Evolutionary conservation across 1,284 basidiomycete species (phyloP), one percentile per base, ranked within the genome.

Genomic region (Tremellales sp.): DNA sequence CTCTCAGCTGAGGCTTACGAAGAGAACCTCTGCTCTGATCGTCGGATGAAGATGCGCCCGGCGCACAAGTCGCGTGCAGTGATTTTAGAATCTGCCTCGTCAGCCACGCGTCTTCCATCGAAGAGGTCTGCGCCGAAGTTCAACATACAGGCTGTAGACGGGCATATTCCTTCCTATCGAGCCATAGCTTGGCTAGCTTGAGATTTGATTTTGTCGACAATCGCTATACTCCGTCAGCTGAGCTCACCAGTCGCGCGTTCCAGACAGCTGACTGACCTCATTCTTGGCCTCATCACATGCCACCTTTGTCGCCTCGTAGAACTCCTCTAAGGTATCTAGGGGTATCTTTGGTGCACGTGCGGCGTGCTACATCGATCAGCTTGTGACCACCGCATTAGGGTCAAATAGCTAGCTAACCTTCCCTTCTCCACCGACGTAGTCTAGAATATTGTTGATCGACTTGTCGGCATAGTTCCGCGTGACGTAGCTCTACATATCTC

Each of bases 401-500:
- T 42, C 19, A 17, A 21, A 17, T 17, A 2, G 17, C n/a, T 17
- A 24, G 41, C 84, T 82, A 67, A 89, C 91, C 46, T 89, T 89
- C 26, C 77, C 76, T 56, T 91, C 91, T 25, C 78, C 78, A 12
- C 92, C 92, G 37, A 98, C 96, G 65, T 98, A 98, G 73, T 99
- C 96, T 57, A 99, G 78, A 55, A 99, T 97, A 53, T 89, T 89
- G 72, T 97, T 98, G 79, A 99, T 98, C 6, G 89, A 87, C 78
- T 98, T 98, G 75, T 99, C 96, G 6, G 89, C 89, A 65, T 92
- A 75, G 52, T 75, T 75, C 29, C 70, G 59, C 7, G 73, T 73
- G 5, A 73, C 70, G 24, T 62, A 45, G 25, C 56, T 66, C 68
- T 72, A 49, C 12, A 36, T 4, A 21, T 33, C 17, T 35, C 41